phyloP scores from a whole-genome alignment of 306 rosid species.

The Vicia sativa region DNA sequence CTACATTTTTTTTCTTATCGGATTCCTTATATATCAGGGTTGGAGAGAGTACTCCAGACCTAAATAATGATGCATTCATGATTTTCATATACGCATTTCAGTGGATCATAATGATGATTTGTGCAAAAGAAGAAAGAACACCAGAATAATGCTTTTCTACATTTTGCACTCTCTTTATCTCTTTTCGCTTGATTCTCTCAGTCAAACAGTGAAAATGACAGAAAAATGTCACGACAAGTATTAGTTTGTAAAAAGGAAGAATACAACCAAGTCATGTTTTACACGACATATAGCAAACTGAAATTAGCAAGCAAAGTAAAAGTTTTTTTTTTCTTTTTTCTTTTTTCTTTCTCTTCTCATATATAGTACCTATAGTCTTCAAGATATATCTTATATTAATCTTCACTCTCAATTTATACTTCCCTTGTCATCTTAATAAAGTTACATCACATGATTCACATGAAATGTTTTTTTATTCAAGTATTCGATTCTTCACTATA shows the following conservation, averaged over 20 bases:
- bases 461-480: not conserved
- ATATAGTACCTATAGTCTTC: too few species aligned
- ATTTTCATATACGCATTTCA: too few species aligned
- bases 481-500: not conserved
- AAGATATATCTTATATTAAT: not conserved
- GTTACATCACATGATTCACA: slow-evolving; percentile 14
- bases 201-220: not conserved
- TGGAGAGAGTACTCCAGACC: too few species aligned
- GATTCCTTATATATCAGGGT: too few species aligned
- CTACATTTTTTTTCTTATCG: too few species aligned
- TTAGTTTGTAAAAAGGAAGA: not conserved
- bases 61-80: too few species aligned
- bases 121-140: not conserved
- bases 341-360: not conserved
- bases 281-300: not conserved
- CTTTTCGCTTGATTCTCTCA: not conserved
- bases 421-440: slow-evolving; percentile 34
- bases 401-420: slow-evolving; percentile 10
- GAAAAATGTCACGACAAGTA: not conserved
- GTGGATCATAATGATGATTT: not conserved
- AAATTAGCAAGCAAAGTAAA: not conserved
- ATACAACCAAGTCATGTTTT: not conserved
- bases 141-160: too few species aligned
- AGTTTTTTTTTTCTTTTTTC: not conserved
- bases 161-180: not conserved